A percentile compares a stretch with the other conserved stretches of the same genome.
phyloP scores from a whole-genome alignment of 345 rosid species.

The Acer campestre region DNA sequence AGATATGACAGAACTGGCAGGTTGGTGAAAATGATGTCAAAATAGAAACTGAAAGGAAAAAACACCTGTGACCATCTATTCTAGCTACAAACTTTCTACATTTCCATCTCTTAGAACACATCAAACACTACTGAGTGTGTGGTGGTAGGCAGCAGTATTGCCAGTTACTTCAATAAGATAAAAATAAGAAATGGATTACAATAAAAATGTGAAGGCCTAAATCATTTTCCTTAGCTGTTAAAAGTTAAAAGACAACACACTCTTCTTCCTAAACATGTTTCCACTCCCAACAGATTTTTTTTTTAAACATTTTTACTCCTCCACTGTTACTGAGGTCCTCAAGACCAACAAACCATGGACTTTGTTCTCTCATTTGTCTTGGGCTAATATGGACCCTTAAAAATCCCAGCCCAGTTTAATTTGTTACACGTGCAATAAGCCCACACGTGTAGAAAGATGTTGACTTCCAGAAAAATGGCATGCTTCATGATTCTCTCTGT shows the following conservation, averaged over 20 bases:
- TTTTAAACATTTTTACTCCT: too few relatives aligned
- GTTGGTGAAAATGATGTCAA: background rate
- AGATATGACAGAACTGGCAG: background rate
- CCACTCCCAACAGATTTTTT: too few relatives aligned
- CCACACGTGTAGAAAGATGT: background rate
- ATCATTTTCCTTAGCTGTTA: background rate
- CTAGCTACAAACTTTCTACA: too few relatives aligned
- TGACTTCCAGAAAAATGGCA: background rate
- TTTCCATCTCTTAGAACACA: too few relatives aligned
- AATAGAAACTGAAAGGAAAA: background rate
- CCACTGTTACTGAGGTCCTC: too few relatives aligned
- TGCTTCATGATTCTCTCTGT: background rate
- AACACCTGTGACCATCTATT: background rate
- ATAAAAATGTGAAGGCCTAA: background rate
- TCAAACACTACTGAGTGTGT: background rate
- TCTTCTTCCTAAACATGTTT: conserved; percentile 21
- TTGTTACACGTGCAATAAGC: background rate
- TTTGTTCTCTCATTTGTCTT: too few relatives aligned
- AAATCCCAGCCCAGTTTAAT: too few relatives aligned
- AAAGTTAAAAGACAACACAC: background rate
- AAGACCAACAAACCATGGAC: too few relatives aligned
- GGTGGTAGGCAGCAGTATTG: background rate
- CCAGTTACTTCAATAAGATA: background rate
- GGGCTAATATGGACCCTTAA: too few relatives aligned
- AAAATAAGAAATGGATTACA: background rate